Percentiles rank a stretch among this genome's conserved stretches.
These are phyloP conservation scores for Thelephora aurantiotincta DNA, from an alignment of 768 basidiomycete species.

Conservation along the genomic window DNA sequence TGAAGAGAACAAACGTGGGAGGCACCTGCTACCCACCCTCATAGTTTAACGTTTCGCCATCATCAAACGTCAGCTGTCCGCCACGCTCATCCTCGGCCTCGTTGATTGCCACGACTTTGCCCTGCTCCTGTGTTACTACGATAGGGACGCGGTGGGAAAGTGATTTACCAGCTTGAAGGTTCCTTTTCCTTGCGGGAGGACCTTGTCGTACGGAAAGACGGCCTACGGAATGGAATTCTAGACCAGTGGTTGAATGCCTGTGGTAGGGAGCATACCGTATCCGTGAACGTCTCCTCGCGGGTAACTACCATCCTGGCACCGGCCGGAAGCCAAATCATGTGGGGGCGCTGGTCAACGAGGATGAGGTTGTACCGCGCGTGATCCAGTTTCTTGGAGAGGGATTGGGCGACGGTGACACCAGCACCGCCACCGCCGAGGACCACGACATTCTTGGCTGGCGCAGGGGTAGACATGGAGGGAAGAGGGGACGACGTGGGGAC, in stretches of 20 bases:
- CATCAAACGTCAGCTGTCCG: constrained; percentile 35
- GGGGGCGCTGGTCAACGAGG: constrained; percentile 39
- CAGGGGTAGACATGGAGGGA: no score
- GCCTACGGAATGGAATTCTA: no score
- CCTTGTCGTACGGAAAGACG: constrained; percentile 31
- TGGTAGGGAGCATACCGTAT: no score
- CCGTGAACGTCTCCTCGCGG: constrained; percentile 7
- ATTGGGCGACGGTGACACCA: constrained; percentile 29
- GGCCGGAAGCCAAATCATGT: constrained; percentile 33
- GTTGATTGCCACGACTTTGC: constrained; percentile 24
- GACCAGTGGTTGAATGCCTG: no score
- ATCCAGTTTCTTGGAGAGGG: constrained; percentile 38
- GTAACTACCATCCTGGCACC: constrained; percentile 39
- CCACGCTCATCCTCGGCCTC: constrained; percentile 15
- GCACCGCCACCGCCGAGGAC: constrained; percentile 47
- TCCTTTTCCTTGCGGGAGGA: constrained; percentile 35
- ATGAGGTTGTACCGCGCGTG: constrained; percentile 32
- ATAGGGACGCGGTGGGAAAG: no score
- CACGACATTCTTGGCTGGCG: constrained; percentile 19
- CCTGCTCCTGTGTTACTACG: constrained; percentile 4
- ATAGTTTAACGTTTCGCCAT: constrained; percentile 38
- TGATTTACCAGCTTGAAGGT: constrained; percentile 8
- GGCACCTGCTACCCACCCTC: constrained; percentile 10
- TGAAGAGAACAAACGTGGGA: background rate
- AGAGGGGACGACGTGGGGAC: no score